Evolutionary conservation across 2,329 filamentous ascomycete genomes (phyloP).

Genomic region (Cryphonectria carpinicola): DNA sequence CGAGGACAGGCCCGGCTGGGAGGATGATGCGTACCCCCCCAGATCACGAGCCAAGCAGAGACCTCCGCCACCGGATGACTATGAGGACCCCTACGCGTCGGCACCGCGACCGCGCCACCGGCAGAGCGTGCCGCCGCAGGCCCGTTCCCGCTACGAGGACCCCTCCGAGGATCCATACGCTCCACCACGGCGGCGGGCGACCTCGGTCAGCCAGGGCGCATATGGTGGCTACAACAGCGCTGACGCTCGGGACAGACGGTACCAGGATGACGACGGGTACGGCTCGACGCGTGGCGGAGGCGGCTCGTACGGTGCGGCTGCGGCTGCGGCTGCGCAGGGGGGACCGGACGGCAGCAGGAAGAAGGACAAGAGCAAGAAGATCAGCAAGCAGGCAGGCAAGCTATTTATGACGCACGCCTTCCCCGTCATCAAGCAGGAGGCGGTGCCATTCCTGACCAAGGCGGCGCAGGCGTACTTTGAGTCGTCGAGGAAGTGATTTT

Average conservation of each 20-base stretch:
- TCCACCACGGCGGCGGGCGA: conserved; percentile 18
- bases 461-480: conserved; percentile 29
- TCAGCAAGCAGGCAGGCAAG: conserved; percentile 26
- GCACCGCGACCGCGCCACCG: conserved; percentile 19
- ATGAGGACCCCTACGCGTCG: conserved; percentile 22
- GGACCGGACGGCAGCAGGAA: neutral
- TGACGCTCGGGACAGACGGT: neutral
- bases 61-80: neutral
- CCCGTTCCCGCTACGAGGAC: conserved; percentile 15
- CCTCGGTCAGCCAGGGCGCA: conserved; percentile 19
- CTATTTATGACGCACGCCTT: conserved; percentile 29
- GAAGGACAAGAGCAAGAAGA: conserved; percentile 25
- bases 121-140: conserved; percentile 24
- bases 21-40: conserved; percentile 14
- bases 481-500: neutral
- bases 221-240: neutral
- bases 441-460: conserved; percentile 28
- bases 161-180: conserved; percentile 14
- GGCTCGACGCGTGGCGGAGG: neutral
- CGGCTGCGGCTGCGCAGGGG: neutral
- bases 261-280: conserved; percentile 18
- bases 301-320: conserved; percentile 4
- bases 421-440: conserved; percentile 29
- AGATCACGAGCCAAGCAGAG: conserved; percentile 13
- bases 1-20: conserved; percentile 13